phyloP scores from a whole-genome alignment of 2,329 filamentous ascomycete genomes.

The Fusarium anguioides region DNA sequence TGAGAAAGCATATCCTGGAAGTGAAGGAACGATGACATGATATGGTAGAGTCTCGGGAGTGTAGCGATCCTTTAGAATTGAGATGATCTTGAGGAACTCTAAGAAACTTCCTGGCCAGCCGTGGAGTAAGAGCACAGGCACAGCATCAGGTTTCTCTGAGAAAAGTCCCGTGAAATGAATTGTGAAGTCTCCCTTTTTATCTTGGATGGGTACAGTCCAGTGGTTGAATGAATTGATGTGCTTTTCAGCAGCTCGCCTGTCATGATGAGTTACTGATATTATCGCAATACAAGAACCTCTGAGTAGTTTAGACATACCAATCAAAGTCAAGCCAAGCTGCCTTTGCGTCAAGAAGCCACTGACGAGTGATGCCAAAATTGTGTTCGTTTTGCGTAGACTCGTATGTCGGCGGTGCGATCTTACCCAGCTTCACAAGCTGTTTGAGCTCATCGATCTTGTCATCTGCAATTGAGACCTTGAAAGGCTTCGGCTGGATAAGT shows the following conservation, averaged over 20 bases:
- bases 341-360: slow-evolving; percentile 13
- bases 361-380: not conserved
- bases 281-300: too few relatives aligned
- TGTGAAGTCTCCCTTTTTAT: not conserved
- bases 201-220: not conserved
- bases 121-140: not conserved
- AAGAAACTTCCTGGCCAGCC: slow-evolving; percentile 18
- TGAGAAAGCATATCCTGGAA: not conserved
- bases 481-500: not conserved
- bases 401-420: not conserved
- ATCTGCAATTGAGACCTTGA: not conserved
- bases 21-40: not conserved
- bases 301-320: slow-evolving; percentile 5
- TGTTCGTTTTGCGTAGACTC: slow-evolving; percentile 7
- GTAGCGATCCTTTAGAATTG: slow-evolving; percentile 2
- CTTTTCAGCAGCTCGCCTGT: slow-evolving; percentile 1
- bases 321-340: slow-evolving; percentile 8
- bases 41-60: slow-evolving; percentile 6
- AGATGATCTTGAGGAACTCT: not conserved
- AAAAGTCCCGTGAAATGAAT: slow-evolving; percentile 5
- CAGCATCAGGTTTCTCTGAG: not conserved
- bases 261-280: not conserved
- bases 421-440: slow-evolving; percentile 10
- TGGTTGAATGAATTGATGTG: slow-evolving; percentile 5
- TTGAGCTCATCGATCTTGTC: slow-evolving; percentile 2